These are phyloP conservation scores for Dictyostelium capitatum DNA, from an alignment of 78 protist species.

Conservation along the genomic window DNA sequence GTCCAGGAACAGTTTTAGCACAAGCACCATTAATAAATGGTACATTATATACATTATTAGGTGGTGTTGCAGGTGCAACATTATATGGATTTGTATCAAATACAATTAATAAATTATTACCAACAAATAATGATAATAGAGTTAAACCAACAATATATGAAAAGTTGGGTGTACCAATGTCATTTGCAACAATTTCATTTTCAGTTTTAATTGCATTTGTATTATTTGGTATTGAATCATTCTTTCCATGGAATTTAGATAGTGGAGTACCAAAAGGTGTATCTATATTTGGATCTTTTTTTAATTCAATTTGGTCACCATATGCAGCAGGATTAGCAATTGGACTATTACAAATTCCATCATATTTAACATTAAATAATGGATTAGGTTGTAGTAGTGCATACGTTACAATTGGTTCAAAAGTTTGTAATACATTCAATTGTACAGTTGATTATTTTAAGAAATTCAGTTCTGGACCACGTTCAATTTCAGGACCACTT, in stretches of 20 bases:
- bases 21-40: slow-evolving; percentile 37
- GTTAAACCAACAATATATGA: slow-evolving; percentile 2
- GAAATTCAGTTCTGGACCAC: not conserved
- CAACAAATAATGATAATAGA: not conserved
- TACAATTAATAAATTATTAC: not conserved
- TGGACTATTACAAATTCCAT: slow-evolving; percentile 61
- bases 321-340: slow-evolving; percentile 51
- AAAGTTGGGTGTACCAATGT: not conserved
- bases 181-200: slow-evolving; percentile 45
- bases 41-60: slow-evolving; percentile 46
- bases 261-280: slow-evolving; percentile 1
- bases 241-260: slow-evolving; percentile 43
- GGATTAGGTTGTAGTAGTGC: slow-evolving; percentile 50
- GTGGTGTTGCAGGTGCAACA: slow-evolving; percentile 64
- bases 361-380: not conserved
- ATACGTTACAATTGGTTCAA: slow-evolving; percentile 35
- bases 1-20: slow-evolving; percentile 84
- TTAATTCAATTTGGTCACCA: slow-evolving; percentile 44
- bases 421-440: not conserved
- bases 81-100: slow-evolving; percentile 7
- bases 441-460: slow-evolving; percentile 46
- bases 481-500: slow-evolving; percentile 20
- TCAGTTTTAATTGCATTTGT: slow-evolving; percentile 4
- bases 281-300: not conserved
- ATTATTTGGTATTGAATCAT: slow-evolving; percentile 1